Evolutionary conservation across 164 flowering plant species (phyloP), one percentile per base, ranked within the genome.

Genomic region (Berberis thunbergii): DNA sequence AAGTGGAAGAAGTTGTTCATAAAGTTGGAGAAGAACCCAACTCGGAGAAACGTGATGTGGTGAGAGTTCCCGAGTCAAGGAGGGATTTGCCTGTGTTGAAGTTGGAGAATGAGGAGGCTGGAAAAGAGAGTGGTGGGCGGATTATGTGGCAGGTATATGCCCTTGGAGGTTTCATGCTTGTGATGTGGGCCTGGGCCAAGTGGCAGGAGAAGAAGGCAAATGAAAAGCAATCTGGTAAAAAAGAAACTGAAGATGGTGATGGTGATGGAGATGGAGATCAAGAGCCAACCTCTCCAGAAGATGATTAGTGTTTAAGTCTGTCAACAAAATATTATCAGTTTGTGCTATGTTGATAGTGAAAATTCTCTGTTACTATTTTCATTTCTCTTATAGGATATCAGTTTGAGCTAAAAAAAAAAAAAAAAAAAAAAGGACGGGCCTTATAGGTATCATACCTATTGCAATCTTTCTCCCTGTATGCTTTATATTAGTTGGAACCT

Each of bases 151-250:
- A 85, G 90, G 87, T 85, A 41, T 84, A 84, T 74, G 88, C 85
- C n/a, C 69, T 84, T 52, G 84, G 84, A 41, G 85, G 84, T 53
- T 78, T 84, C 75, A 65, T 86, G 62, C 49, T 86, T 52, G 54
- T 73, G 56, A 81, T 69, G 72, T 84, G 91, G 91, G 46, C 67
- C 10, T 86, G 84, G 91, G 84, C 82, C 60, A 76, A 81, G 61
- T 86, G 87, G 86, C 70, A 70, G 53, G 91, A 86, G 75, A 74
- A 79, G 70, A 67, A 63, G 69, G 70, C 70, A n/a, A 54, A 61
- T 40, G 46, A n/a, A n/a, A n/a, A n/a, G n/a, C n/a, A 67, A 13
- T 43, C 65, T 7, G 61, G 55, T 59, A 49, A 59, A 59, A 39
- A 62, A 8, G 41, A 26, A 4, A 13, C 65, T 2, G 9, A n/a